A percentile compares a stretch with the other conserved stretches of the same genome.
phyloP scores from a whole-genome alignment of 495 filamentous ascomycete species.

The Xylaria longipes region DNA sequence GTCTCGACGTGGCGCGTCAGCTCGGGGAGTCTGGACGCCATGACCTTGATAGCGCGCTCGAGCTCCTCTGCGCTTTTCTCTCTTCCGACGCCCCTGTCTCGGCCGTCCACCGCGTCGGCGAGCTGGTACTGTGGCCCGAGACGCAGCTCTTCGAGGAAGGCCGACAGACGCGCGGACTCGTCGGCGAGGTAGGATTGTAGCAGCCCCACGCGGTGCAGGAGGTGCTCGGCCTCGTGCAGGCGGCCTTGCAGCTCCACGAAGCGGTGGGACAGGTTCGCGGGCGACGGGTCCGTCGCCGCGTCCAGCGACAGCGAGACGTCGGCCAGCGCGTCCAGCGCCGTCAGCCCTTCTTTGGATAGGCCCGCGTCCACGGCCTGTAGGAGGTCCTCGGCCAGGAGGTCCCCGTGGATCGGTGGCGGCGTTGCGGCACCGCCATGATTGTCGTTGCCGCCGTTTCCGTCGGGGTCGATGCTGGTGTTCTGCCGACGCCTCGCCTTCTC shows the following conservation, averaged over 20 bases:
- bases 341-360: slow-evolving; percentile 52
- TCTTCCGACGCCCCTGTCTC: slow-evolving; percentile 50
- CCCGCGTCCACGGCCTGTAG: slow-evolving; percentile 43
- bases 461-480: slow-evolving; percentile 27
- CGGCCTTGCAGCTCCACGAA: slow-evolving; percentile 49
- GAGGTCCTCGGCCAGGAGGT: slow-evolving; percentile 33
- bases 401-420: slow-evolving; percentile 20
- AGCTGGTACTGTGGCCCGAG: slow-evolving; percentile 54
- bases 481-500: slow-evolving; percentile 25
- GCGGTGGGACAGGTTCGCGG: slow-evolving; percentile 38
- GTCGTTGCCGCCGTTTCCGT: slow-evolving; percentile 23
- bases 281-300: slow-evolving; percentile 36
- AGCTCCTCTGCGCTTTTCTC: slow-evolving; percentile 52
- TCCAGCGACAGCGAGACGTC: slow-evolving; percentile 42
- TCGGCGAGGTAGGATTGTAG: slow-evolving; percentile 49
- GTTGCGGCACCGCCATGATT: slow-evolving; percentile 31
- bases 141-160: slow-evolving; percentile 41
- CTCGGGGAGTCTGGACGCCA: slow-evolving; percentile 63
- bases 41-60: slow-evolving; percentile 64
- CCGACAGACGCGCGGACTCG: slow-evolving; percentile 37
- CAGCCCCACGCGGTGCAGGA: slow-evolving; percentile 47
- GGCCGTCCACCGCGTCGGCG: slow-evolving; percentile 57
- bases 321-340: slow-evolving; percentile 52
- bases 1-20: slow-evolving; percentile 51
- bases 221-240: slow-evolving; percentile 49